Evolutionary conservation across 169 alveolate genomes (phyloP).

Genomic region (Eimeria maxima): DNA sequence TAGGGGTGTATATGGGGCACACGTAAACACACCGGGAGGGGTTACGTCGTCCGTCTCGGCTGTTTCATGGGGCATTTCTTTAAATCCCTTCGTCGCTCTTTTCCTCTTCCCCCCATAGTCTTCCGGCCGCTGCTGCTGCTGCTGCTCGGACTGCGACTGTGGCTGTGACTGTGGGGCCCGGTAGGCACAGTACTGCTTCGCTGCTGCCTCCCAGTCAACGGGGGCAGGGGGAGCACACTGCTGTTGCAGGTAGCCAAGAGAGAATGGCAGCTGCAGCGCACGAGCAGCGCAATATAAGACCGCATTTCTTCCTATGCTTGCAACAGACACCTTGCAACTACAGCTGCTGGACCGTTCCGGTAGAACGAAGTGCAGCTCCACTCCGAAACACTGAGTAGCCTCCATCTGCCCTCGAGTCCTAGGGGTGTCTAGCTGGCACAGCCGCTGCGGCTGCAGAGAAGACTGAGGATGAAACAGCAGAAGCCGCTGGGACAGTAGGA

Average conservation of each 20-base stretch:
- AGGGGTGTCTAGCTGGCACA: too few relatives aligned
- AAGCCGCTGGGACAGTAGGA: neutral
- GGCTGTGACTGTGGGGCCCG: conserved; percentile 48
- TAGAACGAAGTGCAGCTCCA: too few relatives aligned
- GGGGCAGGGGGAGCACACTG: conserved; percentile 12
- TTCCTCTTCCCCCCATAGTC: conserved; percentile 69
- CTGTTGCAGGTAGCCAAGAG: conserved; percentile 54
- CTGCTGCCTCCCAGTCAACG: conserved; percentile 82
- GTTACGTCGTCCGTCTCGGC: conserved; percentile 65
- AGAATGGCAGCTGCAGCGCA: conserved; percentile 68
- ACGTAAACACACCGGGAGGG: neutral
- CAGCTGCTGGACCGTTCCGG: neutral
- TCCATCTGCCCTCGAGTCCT: neutral
- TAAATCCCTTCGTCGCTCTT: conserved; percentile 57
- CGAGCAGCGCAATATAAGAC: neutral
- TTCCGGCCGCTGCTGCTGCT: conserved; percentile 55
- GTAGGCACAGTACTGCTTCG: conserved; percentile 76
- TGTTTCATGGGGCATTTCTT: conserved; percentile 42
- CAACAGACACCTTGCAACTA: too few relatives aligned
- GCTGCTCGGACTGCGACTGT: conserved; percentile 60
- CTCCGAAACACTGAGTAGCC: too few relatives aligned
- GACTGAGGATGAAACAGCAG: neutral
- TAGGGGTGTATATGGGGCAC: neutral
- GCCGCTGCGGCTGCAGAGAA: neutral
- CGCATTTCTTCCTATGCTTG: neutral